Evolutionary conservation across 371 early-diverging fungal genomes (phyloP).

Genomic region (Rhizopus delemar): DNA sequence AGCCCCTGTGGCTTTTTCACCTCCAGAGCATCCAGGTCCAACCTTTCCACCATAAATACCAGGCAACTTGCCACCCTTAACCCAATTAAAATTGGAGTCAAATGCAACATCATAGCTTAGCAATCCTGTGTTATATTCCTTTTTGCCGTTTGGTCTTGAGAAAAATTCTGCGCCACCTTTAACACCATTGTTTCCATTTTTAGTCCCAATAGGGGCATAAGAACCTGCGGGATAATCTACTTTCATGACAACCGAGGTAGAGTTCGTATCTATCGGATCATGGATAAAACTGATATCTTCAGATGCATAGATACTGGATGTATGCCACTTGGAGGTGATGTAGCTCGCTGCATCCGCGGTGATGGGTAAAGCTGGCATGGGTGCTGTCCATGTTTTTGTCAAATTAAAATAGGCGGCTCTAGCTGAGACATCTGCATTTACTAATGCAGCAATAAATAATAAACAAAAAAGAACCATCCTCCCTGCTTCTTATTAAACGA

Average conservation of each 20-base stretch:
- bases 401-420: slow-evolving; percentile 31
- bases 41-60: slow-evolving; percentile 50
- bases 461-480: neutral
- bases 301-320: slow-evolving; percentile 11
- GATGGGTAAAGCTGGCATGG: slow-evolving; percentile 23
- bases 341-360: slow-evolving; percentile 4
- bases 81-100: slow-evolving; percentile 55
- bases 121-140: slow-evolving; percentile 39
- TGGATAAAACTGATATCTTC: slow-evolving; percentile 13
- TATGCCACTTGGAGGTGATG: slow-evolving; percentile 16
- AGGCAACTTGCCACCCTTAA: slow-evolving; percentile 58
- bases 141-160: slow-evolving; percentile 40
- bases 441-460: neutral
- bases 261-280: slow-evolving; percentile 15
- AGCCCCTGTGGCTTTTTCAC: slow-evolving; percentile 37
- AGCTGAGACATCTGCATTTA: slow-evolving; percentile 6
- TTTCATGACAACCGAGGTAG: slow-evolving; percentile 7
- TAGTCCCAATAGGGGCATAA: slow-evolving; percentile 30
- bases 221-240: slow-evolving; percentile 25
- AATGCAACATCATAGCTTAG: slow-evolving; percentile 60
- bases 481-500: neutral
- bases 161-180: slow-evolving; percentile 54
- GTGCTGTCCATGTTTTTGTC: slow-evolving; percentile 37
- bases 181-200: slow-evolving; percentile 29
- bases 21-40: slow-evolving; percentile 47